Conservation (phyloP, 2,329 filamentous ascomycete genomes). For the Scedosporium apiospermum region DNA sequence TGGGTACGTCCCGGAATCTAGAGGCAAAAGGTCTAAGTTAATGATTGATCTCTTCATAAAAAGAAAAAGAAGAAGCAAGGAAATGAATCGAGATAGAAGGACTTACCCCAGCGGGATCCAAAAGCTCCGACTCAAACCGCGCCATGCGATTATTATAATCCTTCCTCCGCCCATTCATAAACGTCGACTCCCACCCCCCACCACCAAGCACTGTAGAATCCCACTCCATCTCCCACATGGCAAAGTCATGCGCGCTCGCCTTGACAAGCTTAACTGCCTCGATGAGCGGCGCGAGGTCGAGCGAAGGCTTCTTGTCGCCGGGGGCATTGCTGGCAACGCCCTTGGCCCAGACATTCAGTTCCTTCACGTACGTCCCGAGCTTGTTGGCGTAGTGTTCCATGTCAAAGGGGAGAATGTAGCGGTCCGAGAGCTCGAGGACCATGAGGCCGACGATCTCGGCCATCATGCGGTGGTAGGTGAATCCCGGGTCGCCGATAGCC, state of each 20-base stretch:
- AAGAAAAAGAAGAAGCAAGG: not conserved
- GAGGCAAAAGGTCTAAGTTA: not conserved
- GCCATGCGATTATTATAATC: constrained; percentile 73
- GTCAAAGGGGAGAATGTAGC: constrained; percentile 74
- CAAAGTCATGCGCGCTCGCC: constrained; percentile 53
- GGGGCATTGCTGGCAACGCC: constrained; percentile 32
- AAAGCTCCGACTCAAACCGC: constrained; percentile 69
- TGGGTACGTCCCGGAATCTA: constrained; percentile 79
- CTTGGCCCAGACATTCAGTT: constrained; percentile 57
- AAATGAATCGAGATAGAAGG: constrained; percentile 6
- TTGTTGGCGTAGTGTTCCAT: constrained; percentile 61
- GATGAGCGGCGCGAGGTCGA: constrained; percentile 27
- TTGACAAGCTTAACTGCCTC: constrained; percentile 40
- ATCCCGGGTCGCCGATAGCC: constrained; percentile 69
- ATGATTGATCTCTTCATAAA: constrained; percentile 8
- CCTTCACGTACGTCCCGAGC: constrained; percentile 54
- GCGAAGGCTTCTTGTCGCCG: constrained; percentile 15
- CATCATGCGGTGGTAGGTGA: constrained; percentile 69
- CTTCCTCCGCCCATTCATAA: constrained; percentile 57
- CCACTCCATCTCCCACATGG: constrained; percentile 71
- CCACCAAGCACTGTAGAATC: constrained; percentile 59
- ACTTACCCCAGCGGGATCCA: constrained; percentile 78
- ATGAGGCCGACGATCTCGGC: constrained; percentile 73
- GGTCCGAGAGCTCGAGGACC: constrained; percentile 76
- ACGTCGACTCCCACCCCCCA: constrained; percentile 66